Evolutionary conservation across 2,329 filamentous ascomycete species (phyloP), one percentile per base, ranked within the genome.

Genomic region (Fusarium sterilihyphosum): DNA sequence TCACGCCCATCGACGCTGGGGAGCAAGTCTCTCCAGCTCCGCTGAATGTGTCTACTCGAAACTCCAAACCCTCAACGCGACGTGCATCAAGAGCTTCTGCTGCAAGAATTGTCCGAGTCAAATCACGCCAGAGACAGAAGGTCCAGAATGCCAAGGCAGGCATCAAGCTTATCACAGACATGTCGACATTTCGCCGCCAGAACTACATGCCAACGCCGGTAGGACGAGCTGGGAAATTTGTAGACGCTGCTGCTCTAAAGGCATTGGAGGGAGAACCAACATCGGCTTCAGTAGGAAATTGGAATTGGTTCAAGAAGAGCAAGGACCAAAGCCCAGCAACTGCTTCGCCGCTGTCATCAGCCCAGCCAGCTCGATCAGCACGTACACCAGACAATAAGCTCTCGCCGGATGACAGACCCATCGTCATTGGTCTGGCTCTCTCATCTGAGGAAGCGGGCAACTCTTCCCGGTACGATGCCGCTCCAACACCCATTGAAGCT

Each of bases 121-220:
- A 87, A 78, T 93, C 91, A 8, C 87, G 87, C 62, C 86, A 88
- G 37, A 86, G 90, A 60, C 90, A 92, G 77, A 89, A 89, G 77
- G 86, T 86, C 29, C 86, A 91, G 78, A 89, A 91, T 80, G 85
- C 87, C 64, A 86, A 88, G 81, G 89, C 88, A 14, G 91, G 91
- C 18, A 93, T 93, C 78, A 91, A 86, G 72, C 81, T 94, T 26
- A 90, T 94, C 73, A 95, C 93, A 5, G 91, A 92, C 78, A 92
- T 94, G 85, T 84, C 89, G 70, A 84, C 81, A 70, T 85, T 85
- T 79, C 88, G 83, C 33, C 84, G 84, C 35, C 81, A 80, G 73
- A 86, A 79, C 80, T 86, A 81, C 73, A 80, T 78, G 58, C 80
- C 74, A 54, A 78, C 78, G 13, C 75, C 79, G 3, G 78, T 76